Evolutionary conservation across 2,329 filamentous ascomycete species (phyloP).

Genomic region (Fusarium staphyleae): DNA sequence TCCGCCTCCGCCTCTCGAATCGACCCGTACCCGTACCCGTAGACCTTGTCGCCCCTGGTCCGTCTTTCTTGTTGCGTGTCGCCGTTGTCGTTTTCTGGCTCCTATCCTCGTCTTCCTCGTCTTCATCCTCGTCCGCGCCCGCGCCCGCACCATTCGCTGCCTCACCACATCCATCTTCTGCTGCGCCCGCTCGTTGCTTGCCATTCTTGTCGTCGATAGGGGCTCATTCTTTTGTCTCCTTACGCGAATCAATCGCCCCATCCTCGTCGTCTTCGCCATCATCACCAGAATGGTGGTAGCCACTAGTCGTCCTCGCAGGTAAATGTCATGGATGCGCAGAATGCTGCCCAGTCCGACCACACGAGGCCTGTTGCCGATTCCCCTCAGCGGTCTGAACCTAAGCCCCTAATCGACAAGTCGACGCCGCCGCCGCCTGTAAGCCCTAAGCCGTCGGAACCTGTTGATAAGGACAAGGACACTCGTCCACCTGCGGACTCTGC

Average conservation of each 20-base stretch:
- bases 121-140: neutral
- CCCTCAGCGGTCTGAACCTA: conserved; percentile 51
- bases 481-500: conserved; percentile 45
- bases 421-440: conserved; percentile 39
- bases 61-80: neutral
- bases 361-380: conserved; percentile 65
- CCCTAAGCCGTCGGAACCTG: conserved; percentile 31
- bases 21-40: too few species aligned
- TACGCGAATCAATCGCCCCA: conserved; percentile 41
- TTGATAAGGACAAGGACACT: conserved; percentile 37
- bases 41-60: too few species aligned
- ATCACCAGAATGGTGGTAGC: conserved; percentile 66
- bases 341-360: conserved; percentile 69
- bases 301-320: conserved; percentile 58
- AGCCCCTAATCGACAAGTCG: conserved; percentile 30
- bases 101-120: neutral
- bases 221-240: conserved; percentile 19
- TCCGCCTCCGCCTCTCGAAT: conserved; percentile 10
- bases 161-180: conserved; percentile 13
- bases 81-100: neutral
- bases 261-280: conserved; percentile 31
- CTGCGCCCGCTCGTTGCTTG: conserved; percentile 23
- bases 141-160: conserved; percentile 22
- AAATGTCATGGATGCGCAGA: conserved; percentile 74
- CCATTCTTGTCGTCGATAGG: conserved; percentile 22